Conservation (phyloP, 2,329 filamentous ascomycete species). For the Alternaria angustiovoidea region DNA sequence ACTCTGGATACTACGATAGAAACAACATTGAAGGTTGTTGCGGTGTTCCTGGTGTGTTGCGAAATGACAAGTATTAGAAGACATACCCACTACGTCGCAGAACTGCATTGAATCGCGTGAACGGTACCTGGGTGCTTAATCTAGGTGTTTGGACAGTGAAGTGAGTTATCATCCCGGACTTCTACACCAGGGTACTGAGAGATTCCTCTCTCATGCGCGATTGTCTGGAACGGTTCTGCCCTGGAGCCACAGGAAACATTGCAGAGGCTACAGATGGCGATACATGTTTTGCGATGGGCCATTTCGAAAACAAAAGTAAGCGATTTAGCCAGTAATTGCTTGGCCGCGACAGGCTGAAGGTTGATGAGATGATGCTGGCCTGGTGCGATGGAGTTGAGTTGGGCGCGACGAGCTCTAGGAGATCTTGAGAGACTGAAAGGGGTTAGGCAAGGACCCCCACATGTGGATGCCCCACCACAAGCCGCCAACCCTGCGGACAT, state of each 20-base stretch:
- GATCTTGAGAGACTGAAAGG: not conserved
- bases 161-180: too few species aligned
- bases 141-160: accelerated
- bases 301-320: not conserved
- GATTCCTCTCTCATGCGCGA: too few species aligned
- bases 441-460: not conserved
- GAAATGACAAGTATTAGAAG: too few species aligned
- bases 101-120: too few species aligned
- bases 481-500: not conserved
- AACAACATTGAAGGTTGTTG: accelerated
- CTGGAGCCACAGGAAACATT: not conserved
- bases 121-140: too few species aligned
- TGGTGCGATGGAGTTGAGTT: not conserved
- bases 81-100: too few species aligned
- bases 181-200: too few species aligned
- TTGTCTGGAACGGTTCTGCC: too few species aligned
- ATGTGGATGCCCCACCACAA: not conserved
- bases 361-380: too few species aligned
- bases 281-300: not conserved
- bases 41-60: too few species aligned
- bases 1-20: not conserved
- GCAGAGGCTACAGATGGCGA: not conserved
- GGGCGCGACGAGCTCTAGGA: not conserved
- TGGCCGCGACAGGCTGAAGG: not conserved
- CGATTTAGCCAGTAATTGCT: not conserved